Base-by-base conservation (phyloP, 306 rosid species). In the Glycine tomentella region DNA sequence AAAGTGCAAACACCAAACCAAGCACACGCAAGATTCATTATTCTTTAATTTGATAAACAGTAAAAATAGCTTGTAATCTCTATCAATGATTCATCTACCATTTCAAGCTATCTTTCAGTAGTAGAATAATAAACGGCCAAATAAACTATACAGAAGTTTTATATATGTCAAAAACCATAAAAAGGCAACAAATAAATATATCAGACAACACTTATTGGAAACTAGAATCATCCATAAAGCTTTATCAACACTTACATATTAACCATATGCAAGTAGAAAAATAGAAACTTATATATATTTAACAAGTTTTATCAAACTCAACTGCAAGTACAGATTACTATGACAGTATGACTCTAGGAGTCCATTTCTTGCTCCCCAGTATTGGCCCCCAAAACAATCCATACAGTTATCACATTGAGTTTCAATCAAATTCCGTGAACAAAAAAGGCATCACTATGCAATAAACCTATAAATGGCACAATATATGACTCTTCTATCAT, bases 91-190 rank as follows among this genome's bases (percentile, higher is more conserved):
- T 38, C 44, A 38, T 38, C 7, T 38, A 38, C 44, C 7, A 82
- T 7, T 52, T 63, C 36, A 72, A 64, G 56, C 33, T 53, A 45
- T 57, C 53, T 83, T 66, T 50, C 59, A 11, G 17, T 62, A 77
- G 49, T 33, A 58, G 42, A 82, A 69, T 16, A 83, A 62, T 34
- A 77, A 63, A 61, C 61, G 55, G 75, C 14, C 64, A 75, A 57
- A 77, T 40, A 65, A 77, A 52, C 25, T 51, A 77, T 51, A 77
- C 20, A 33, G 31, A 67, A 53, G 12, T 42, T 42, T 4, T 38
- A 53, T 77, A 36, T 65, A 50, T 9, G 14, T 36, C 13, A 49
- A 49, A 34, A 50, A 34, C 50, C 51, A 33, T 15, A 6, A 65
- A 50, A 66, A 66, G 4, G 9, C 44, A 68, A 59, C 79, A 48